A percentile compares a stretch with the other conserved stretches of the same genome.
These are phyloP conservation scores for Xylariales sp. DNA, from an alignment of 2,329 filamentous ascomycete species.

Conservation along the genomic window DNA sequence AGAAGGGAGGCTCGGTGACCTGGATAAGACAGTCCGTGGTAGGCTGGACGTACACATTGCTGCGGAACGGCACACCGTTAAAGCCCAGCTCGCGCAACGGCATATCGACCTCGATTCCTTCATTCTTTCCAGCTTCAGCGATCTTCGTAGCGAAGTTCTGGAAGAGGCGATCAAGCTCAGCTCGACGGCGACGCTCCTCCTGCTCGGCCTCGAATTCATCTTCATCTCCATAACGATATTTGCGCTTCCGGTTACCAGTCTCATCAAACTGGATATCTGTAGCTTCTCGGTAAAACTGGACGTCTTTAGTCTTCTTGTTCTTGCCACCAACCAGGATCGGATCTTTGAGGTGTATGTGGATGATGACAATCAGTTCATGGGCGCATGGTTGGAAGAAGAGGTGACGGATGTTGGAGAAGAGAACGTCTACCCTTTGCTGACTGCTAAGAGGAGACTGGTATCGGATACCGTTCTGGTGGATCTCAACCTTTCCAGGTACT, in stretches of 20 bases:
- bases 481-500: conserved; percentile 91
- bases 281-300: conserved; percentile 96
- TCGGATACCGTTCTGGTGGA: conserved; percentile 97
- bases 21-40: conserved; percentile 97
- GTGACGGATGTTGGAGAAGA: conserved; percentile 98
- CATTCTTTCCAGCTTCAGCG: conserved; percentile 86
- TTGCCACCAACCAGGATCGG: conserved; percentile 96
- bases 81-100: conserved; percentile 96
- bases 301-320: conserved; percentile 91
- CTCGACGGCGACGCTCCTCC: conserved; percentile 85
- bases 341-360: conserved; percentile 96
- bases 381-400: conserved; percentile 98
- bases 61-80: conserved; percentile 92
- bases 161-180: conserved; percentile 93
- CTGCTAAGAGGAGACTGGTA: conserved; percentile 80
- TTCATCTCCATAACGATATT: conserved; percentile 96
- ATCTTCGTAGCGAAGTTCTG: conserved; percentile 97
- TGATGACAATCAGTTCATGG: conserved; percentile 94
- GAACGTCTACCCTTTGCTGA: conserved; percentile 82
- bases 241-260: conserved; percentile 95
- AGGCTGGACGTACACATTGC: conserved; percentile 91
- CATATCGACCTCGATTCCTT: conserved; percentile 90
- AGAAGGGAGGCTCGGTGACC: conserved; percentile 93
- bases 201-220: conserved; percentile 99
- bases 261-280: conserved; percentile 99